Percentiles rank a stretch among this genome's conserved stretches.
Conservation (phyloP, 2,329 filamentous ascomycete genomes). For the Erysiphe neolycopersici region DNA sequence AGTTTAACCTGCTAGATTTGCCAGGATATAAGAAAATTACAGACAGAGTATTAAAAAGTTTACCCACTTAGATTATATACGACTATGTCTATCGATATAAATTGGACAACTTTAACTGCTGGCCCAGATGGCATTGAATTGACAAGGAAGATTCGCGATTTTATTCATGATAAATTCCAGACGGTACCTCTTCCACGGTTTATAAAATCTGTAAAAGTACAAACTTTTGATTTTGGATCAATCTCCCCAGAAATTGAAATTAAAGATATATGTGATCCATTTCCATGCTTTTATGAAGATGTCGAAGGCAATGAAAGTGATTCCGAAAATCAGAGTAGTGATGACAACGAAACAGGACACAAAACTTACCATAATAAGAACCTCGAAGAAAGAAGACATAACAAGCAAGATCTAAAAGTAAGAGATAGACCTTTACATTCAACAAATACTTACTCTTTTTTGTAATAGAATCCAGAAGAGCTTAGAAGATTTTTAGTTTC, state of each 20-base stretch:
- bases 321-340: slow-evolving; percentile 20
- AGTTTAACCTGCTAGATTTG: too few relatives aligned
- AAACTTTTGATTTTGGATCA: slow-evolving; percentile 76
- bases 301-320: slow-evolving; percentile 39
- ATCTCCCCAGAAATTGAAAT: slow-evolving; percentile 67
- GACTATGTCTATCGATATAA: slow-evolving; percentile 84
- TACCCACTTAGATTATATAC: too few relatives aligned
- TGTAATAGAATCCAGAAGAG: slow-evolving; percentile 15
- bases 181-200: slow-evolving; percentile 74
- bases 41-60: too few relatives aligned
- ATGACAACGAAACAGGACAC: slow-evolving; percentile 12
- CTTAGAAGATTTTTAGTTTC: slow-evolving; percentile 29
- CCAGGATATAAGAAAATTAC: too few relatives aligned
- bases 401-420: slow-evolving; percentile 13
- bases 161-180: slow-evolving; percentile 92
- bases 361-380: slow-evolving; percentile 5
- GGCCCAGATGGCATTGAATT: slow-evolving; percentile 69
- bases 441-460: slow-evolving; percentile 14
- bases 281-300: slow-evolving; percentile 89
- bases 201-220: slow-evolving; percentile 86
- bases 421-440: slow-evolving; percentile 15
- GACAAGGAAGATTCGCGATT: slow-evolving; percentile 65
- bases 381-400: slow-evolving; percentile 14
- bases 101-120: slow-evolving; percentile 79
- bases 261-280: slow-evolving; percentile 87